Conservation (phyloP, 1,284 basidiomycete species). For the Moesziomyces sp. region DNA sequence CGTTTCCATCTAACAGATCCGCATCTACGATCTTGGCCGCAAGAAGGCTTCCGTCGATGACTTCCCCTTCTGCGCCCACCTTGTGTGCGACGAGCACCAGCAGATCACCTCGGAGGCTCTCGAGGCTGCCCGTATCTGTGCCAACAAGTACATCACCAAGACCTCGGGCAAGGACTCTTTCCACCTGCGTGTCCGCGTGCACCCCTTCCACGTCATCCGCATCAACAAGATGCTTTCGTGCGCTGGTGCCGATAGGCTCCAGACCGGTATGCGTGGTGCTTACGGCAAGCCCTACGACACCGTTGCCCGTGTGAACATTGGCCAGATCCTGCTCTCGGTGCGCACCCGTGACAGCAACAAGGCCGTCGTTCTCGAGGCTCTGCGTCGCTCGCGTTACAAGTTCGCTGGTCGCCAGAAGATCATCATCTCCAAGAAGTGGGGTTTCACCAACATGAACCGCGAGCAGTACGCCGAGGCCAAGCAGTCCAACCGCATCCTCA, state of each 20-base stretch:
- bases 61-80: slow-evolving; percentile 84
- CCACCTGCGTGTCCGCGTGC: slow-evolving; percentile 96
- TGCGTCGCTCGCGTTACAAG: slow-evolving; percentile 88
- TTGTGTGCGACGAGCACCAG: slow-evolving; percentile 98
- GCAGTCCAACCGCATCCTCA: slow-evolving; percentile 73
- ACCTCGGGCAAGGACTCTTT: slow-evolving; percentile 98
- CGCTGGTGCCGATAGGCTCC: slow-evolving; percentile 94
- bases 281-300: slow-evolving; percentile 99
- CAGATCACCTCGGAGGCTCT: slow-evolving; percentile 95
- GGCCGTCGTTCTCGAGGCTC: slow-evolving; percentile 91
- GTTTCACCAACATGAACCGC: slow-evolving; percentile 94
- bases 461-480: slow-evolving; percentile 89
- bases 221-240: slow-evolving; percentile 99
- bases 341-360: slow-evolving; percentile 90
- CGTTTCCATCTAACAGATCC: slow-evolving; percentile 51
- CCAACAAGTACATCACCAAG: slow-evolving; percentile 99
- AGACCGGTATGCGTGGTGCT: slow-evolving; percentile 99
- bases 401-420: slow-evolving; percentile 99
- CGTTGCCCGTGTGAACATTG: slow-evolving; percentile 94
- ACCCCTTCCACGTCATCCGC: slow-evolving; percentile 98
- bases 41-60: slow-evolving; percentile 92
- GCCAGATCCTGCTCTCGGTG: slow-evolving; percentile 95
- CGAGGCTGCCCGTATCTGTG: slow-evolving; percentile 98
- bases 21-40: slow-evolving; percentile 81
- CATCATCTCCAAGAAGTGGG: slow-evolving; percentile 78